Evolutionary conservation across 169 alveolate genomes (phyloP).

Genomic region (Cyclospora cayetanensis): DNA sequence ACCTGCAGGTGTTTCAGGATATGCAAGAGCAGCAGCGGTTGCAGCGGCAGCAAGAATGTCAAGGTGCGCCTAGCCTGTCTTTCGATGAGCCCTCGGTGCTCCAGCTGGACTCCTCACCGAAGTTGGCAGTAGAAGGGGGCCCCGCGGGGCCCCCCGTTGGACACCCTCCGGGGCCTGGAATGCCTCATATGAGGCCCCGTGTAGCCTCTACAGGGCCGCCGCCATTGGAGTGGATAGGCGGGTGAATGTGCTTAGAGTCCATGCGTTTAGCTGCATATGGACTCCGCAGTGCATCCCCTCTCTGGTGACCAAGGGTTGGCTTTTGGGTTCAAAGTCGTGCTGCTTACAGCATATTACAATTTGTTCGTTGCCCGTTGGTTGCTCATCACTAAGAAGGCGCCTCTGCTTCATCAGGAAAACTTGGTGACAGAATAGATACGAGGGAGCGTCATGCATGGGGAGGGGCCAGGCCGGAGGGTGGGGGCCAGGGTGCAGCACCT

Average conservation of each 20-base stretch:
- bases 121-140: not conserved
- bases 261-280: too few relatives aligned
- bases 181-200: not conserved
- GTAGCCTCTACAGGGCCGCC: constrained; percentile 6
- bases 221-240: not conserved
- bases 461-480: too few relatives aligned
- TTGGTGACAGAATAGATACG: too few relatives aligned
- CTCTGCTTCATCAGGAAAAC: too few relatives aligned
- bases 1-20: not conserved
- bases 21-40: not conserved
- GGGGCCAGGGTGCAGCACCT: too few relatives aligned
- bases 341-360: too few relatives aligned
- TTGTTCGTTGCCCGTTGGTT: too few relatives aligned
- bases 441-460: too few relatives aligned
- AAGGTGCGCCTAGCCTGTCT: not conserved
- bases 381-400: too few relatives aligned
- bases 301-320: too few relatives aligned
- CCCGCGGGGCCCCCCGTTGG: not conserved
- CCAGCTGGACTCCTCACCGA: not conserved
- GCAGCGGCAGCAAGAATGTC: not conserved
- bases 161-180: not conserved
- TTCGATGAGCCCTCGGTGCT: not conserved
- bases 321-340: too few relatives aligned
- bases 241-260: not conserved
- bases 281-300: too few relatives aligned